Base-by-base conservation (phyloP, 345 rosid genomes). In the Clarkia xantiana region DNA sequence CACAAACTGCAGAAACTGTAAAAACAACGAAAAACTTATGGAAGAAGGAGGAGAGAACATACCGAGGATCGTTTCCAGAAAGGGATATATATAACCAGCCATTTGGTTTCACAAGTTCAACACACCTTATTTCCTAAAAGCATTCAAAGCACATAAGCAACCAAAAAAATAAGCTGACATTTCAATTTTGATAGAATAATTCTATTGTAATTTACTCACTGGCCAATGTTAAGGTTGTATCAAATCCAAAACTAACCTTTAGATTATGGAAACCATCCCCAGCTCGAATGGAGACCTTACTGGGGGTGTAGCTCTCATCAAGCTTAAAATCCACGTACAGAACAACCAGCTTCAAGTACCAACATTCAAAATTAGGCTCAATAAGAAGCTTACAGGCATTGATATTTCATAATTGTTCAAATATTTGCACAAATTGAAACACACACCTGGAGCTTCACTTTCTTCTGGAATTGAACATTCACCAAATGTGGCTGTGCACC, bases 401-500 rank as follows among this genome's bases (percentile, higher is more conserved):
- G 36, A 29, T 29, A 7, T 29, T 29, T 29, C 36, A 29, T 29
- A 29, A 29, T 29, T 29, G 36, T 29, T 7, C 8, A 5, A 29
- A 7, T 29, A 29, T 29, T 4, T 7, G 36, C 7, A 29, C 36
- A 17, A 54, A 34, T 9, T 29, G 47, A 40, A 42, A 40, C 20
- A 5, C 67, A 23, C 59, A 87, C 99, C 68, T 82, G 96, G 51
- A 93, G 73, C 66, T 79, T 82, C 52, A 84, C 94, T 71, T 93
- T 87, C 81, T 82, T 87, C 78, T 87, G 95, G 61, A 93, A 93
- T 54, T 84, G 95, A 70, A 87, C 78, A 71, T 93, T 93, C 60
- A 93, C 76, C 62, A 87, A 39, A 73, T 93, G 94, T 15, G 97
- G 99, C 68, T 93, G 95, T 14, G 86, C 80, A 6, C 99, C 99